A percentile compares a stretch with the other conserved stretches of the same genome.
Conservation (phyloP, 139 green algal species). For the Coelastrella sp. region DNA sequence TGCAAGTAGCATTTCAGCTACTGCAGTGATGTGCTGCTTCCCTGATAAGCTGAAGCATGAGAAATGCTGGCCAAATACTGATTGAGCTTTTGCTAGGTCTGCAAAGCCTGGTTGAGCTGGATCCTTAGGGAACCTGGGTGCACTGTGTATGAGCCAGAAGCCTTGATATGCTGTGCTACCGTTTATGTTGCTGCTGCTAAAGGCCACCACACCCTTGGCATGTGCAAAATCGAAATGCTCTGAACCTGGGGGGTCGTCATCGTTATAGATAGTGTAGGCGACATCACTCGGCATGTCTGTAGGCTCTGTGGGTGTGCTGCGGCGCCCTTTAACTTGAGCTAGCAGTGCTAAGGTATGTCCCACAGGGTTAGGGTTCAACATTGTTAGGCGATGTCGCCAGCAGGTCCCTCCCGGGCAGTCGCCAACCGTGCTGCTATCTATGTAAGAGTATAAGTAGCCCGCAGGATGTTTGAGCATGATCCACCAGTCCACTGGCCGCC, state of each 20-base stretch:
- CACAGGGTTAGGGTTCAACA: slow-evolving; percentile 44
- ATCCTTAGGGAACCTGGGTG: slow-evolving; percentile 28
- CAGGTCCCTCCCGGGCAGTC: not conserved
- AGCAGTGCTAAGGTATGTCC: slow-evolving; percentile 26
- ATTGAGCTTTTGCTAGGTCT: not conserved
- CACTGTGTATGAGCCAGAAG: slow-evolving; percentile 45
- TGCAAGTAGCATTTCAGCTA: slow-evolving; percentile 19
- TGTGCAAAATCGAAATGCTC: slow-evolving; percentile 45
- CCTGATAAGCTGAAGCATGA: slow-evolving; percentile 24
- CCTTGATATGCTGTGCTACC: slow-evolving; percentile 8
- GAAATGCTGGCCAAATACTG: slow-evolving; percentile 50
- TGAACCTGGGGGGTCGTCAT: slow-evolving; percentile 27
- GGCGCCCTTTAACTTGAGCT: not conserved
- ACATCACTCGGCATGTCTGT: not conserved
- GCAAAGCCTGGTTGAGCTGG: not conserved
- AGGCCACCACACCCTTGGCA: slow-evolving; percentile 44
- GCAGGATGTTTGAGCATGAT: slow-evolving; percentile 40
- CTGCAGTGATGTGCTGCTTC: not conserved
- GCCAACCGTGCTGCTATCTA: slow-evolving; percentile 7
- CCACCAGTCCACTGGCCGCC: slow-evolving; percentile 35
- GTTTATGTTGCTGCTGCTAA: slow-evolving; percentile 13
- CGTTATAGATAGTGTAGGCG: slow-evolving; percentile 39
- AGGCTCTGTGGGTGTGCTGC: not conserved
- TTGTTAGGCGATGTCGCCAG: slow-evolving; percentile 35
- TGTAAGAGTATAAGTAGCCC: slow-evolving; percentile 39